Evolutionary conservation across 495 filamentous ascomycete species (phyloP).

Genomic region (Articulospora tetracladia): DNA sequence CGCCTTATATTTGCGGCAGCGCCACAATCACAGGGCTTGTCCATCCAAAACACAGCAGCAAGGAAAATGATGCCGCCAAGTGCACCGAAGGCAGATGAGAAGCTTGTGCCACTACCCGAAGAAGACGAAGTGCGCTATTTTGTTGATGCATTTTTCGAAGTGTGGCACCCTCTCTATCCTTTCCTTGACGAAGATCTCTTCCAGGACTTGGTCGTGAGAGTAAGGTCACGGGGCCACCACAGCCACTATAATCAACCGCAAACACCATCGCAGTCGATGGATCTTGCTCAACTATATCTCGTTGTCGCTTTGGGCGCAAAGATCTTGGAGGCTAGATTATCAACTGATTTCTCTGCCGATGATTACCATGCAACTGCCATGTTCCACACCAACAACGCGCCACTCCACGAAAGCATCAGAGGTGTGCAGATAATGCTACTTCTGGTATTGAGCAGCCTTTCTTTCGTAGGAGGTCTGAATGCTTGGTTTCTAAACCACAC

Average conservation of each 20-base stretch:
- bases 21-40: background rate
- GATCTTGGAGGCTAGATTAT: constrained; percentile 37
- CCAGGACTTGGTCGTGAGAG: background rate
- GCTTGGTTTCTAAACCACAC: constrained; percentile 48
- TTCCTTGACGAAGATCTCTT: background rate
- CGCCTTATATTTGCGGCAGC: background rate
- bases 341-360: constrained; percentile 38
- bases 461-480: constrained; percentile 33
- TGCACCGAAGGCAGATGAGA: background rate
- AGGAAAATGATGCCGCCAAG: background rate
- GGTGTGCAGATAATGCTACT: constrained; percentile 40
- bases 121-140: background rate
- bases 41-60: background rate
- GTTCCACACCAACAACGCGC: constrained; percentile 34
- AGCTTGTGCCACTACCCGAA: background rate
- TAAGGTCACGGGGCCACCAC: background rate
- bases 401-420: constrained; percentile 34
- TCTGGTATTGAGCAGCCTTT: constrained; percentile 41
- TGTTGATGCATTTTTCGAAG: background rate
- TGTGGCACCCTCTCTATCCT: background rate
- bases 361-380: constrained; percentile 42
- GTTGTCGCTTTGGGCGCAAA: constrained; percentile 41
- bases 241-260: background rate
- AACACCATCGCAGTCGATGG: background rate
- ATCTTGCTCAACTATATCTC: constrained; percentile 36